A percentile compares a stretch with the other conserved stretches of the same genome.
These are phyloP conservation scores for Pseudomonodictys pantanalensis DNA, from an alignment of 495 filamentous ascomycete genomes.

Conservation along the genomic window DNA sequence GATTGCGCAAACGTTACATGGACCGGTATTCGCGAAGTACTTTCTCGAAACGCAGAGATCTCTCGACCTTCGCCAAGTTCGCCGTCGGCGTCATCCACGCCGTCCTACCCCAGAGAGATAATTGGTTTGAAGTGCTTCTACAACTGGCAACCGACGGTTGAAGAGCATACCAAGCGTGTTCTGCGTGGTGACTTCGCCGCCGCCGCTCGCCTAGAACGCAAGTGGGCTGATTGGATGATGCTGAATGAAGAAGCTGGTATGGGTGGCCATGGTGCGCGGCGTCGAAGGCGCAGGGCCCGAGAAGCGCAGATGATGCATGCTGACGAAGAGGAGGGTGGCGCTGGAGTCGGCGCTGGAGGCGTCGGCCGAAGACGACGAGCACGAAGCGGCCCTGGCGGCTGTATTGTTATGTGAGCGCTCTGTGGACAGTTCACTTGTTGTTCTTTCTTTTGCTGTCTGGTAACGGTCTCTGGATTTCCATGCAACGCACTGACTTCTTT, in stretches of 20 bases:
- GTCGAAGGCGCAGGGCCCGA: constrained; percentile 69
- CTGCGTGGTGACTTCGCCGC: constrained; percentile 67
- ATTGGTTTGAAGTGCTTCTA: constrained; percentile 91
- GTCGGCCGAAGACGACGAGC: constrained; percentile 50
- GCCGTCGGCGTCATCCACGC: constrained; percentile 30
- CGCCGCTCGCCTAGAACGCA: constrained; percentile 73
- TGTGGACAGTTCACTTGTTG: background rate
- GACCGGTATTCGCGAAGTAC: constrained; percentile 83
- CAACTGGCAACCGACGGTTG: constrained; percentile 89
- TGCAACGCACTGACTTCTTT: too few species aligned
- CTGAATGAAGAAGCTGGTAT: constrained; percentile 78
- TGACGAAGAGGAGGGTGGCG: constrained; percentile 69
- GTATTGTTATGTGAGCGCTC: constrained; percentile 56
- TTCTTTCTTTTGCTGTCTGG: background rate
- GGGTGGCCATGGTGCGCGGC: constrained; percentile 54
- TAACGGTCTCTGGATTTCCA: background rate
- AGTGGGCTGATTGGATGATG: constrained; percentile 96
- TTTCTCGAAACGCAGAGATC: constrained; percentile 76
- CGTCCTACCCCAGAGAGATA: constrained; percentile 64
- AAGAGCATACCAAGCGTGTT: constrained; percentile 85
- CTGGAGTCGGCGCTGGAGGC: constrained; percentile 30
- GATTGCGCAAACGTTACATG: constrained; percentile 89
- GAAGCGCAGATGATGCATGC: constrained; percentile 70
- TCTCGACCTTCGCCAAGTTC: constrained; percentile 40
- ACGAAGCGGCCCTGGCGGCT: constrained; percentile 51